phyloP scores from a whole-genome alignment of 2,329 filamentous ascomycete species.

The Zopfia rhizophila region DNA sequence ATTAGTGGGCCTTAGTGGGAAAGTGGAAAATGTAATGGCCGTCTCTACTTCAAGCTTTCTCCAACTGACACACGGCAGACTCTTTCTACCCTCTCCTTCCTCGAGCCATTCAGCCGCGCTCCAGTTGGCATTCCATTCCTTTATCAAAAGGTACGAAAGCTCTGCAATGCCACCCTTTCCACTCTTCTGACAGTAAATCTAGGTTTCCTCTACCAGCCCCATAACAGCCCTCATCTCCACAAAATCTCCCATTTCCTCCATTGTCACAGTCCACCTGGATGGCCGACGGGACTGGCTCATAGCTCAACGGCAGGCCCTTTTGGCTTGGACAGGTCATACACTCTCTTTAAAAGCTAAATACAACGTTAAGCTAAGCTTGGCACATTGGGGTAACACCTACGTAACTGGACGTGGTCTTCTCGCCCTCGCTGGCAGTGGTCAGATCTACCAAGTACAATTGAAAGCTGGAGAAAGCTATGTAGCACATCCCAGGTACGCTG shows the following conservation, averaged over 20 bases:
- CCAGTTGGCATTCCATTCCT: conserved; percentile 90
- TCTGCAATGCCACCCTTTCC: not conserved
- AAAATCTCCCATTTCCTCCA: conserved; percentile 85
- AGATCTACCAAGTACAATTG: conserved; percentile 86
- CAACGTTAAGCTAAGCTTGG: conserved; percentile 77
- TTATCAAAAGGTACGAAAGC: conserved; percentile 74
- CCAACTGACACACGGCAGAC: conserved; percentile 64
- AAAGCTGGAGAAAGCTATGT: conserved; percentile 88
- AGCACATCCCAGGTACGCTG: conserved; percentile 75
- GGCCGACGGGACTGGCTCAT: conserved; percentile 97
- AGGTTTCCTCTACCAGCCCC: conserved; percentile 86
- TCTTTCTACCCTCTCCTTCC: conserved; percentile 86
- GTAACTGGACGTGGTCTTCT: conserved; percentile 88
- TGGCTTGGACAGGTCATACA: conserved; percentile 97
- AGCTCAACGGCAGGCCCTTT: conserved; percentile 82
- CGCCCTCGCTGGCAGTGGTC: conserved; percentile 84
- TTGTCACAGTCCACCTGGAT: conserved; percentile 88
- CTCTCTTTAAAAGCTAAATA: conserved; percentile 79
- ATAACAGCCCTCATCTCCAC: conserved; percentile 89
- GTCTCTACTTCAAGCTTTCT: not conserved
- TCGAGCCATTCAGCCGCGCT: conserved; percentile 84
- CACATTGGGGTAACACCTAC: conserved; percentile 91
- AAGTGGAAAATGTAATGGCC: conserved; percentile 80
- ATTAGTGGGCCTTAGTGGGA: conserved; percentile 87
- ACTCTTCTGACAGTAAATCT: conserved; percentile 29